A percentile compares a stretch with the other conserved stretches of the same genome.
phyloP scores from a whole-genome alignment of 2,329 filamentous ascomycete species.

The Byssothecium circinans region DNA sequence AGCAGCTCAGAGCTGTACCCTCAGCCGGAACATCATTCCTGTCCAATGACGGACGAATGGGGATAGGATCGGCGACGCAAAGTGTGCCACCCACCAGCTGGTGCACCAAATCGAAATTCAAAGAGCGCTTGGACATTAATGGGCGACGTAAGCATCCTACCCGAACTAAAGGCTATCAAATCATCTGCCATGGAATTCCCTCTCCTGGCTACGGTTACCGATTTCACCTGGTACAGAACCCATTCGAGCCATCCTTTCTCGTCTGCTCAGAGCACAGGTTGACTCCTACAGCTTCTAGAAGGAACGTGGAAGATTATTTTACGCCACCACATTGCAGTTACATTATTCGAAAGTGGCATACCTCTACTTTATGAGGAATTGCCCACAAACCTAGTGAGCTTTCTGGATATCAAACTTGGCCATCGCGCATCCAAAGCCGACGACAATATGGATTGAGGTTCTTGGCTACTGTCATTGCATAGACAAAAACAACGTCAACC shows the following conservation, averaged over 20 bases:
- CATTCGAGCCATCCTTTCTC: background rate
- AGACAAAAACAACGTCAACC: background rate
- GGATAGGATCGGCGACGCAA: background rate
- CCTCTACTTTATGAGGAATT: background rate
- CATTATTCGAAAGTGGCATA: no score
- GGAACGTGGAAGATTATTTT: constrained; percentile 2
- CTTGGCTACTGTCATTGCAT: no score
- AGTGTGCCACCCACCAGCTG: background rate
- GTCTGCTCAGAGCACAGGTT: background rate
- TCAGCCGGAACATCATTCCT: no score
- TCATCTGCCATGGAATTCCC: background rate
- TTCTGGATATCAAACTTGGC: no score
- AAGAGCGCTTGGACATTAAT: background rate
- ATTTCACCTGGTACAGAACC: background rate
- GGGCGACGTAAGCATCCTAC: background rate
- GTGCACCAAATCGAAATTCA: background rate
- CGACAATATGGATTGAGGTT: background rate
- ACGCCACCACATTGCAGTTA: background rate
- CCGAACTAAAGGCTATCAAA: background rate
- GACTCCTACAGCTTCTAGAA: constrained; percentile 8
- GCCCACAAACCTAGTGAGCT: no score
- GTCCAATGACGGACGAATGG: background rate
- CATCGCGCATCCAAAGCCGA: background rate
- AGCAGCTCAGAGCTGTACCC: no score
- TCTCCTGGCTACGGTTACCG: background rate